Conservation (phyloP, 257 asterid species). For the Solanum infundibuliforme region DNA sequence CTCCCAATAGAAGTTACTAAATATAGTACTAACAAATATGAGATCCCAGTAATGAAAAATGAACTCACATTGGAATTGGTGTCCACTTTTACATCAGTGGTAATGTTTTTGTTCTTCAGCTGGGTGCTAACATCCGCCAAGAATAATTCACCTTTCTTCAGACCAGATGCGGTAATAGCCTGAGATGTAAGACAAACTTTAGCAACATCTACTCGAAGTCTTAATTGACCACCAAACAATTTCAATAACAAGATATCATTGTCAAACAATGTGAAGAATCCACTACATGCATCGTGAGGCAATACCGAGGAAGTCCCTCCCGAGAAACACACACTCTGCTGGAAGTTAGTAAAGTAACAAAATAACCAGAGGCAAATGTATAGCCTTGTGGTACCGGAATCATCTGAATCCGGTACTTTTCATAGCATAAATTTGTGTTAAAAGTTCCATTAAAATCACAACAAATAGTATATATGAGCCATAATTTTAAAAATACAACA, state of each 20-base stretch:
- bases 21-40: background rate
- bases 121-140: constrained; percentile 50
- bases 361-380: background rate
- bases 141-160: constrained; percentile 47
- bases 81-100: constrained; percentile 56
- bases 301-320: background rate
- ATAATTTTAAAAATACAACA: background rate
- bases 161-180: constrained; percentile 50
- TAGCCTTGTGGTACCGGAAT: background rate
- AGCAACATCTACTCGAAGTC: background rate
- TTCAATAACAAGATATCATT: background rate
- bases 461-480: background rate
- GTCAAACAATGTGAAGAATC: background rate
- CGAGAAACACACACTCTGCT: background rate
- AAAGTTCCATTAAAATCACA: background rate
- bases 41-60: background rate
- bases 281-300: background rate
- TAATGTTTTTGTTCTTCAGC: constrained; percentile 48
- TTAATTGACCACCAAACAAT: background rate
- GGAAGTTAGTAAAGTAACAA: background rate
- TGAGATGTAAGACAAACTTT: constrained; percentile 9
- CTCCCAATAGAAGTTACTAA: background rate
- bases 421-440: background rate
- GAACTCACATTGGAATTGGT: constrained; percentile 46
- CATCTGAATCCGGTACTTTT: background rate